Evolutionary conservation across 2,329 filamentous ascomycete species (phyloP).

Genomic region (Phoma herbarum): DNA sequence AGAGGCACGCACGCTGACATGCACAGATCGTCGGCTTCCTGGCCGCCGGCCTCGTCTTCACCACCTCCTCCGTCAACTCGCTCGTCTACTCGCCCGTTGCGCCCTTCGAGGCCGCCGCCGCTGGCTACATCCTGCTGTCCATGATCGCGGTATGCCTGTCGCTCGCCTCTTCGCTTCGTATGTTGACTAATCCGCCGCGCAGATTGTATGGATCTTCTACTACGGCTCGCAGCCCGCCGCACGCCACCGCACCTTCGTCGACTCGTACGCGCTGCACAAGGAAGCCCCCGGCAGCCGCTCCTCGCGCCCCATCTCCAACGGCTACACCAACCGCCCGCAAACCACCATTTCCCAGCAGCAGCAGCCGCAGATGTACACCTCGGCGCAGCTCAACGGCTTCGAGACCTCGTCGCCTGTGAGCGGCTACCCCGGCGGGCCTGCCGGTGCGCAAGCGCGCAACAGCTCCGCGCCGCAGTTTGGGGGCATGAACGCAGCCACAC

Average conservation of each 20-base stretch:
- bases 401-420: conserved; percentile 91
- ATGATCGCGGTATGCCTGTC: conserved; percentile 80
- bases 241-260: conserved; percentile 86
- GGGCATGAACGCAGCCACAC: conserved; percentile 48
- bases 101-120: conserved; percentile 83
- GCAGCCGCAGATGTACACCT: conserved; percentile 97
- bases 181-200: too few species aligned
- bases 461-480: conserved; percentile 62
- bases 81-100: conserved; percentile 79
- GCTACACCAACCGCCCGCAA: conserved; percentile 79
- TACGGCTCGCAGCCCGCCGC: conserved; percentile 93
- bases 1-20: conserved; percentile 27
- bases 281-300: conserved; percentile 71
- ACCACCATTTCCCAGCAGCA: conserved; percentile 73
- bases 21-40: conserved; percentile 83
- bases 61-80: conserved; percentile 84
- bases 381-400: conserved; percentile 91
- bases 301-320: conserved; percentile 75
- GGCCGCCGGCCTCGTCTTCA: conserved; percentile 81
- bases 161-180: not conserved
- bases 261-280: conserved; percentile 94
- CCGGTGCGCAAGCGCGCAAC: conserved; percentile 66
- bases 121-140: conserved; percentile 91
- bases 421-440: conserved; percentile 67
- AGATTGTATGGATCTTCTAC: conserved; percentile 99